A percentile compares a stretch with the other conserved stretches of the same genome.
Evolutionary conservation across 2,329 filamentous ascomycete genomes (phyloP).

Genomic region (Sporothrix humicola): DNA sequence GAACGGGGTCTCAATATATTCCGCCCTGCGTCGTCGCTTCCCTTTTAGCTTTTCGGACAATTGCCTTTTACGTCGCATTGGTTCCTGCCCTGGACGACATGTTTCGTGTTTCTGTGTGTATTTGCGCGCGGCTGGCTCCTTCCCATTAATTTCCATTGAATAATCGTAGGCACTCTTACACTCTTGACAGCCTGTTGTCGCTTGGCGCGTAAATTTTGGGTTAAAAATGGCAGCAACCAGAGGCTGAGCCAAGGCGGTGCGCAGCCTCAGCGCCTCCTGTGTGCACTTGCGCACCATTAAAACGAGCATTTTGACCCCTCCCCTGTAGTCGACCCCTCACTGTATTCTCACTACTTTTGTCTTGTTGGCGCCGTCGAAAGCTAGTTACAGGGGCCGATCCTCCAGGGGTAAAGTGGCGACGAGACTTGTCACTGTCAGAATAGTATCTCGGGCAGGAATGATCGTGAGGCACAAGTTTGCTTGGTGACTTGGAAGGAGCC

Average conservation of each 20-base stretch:
- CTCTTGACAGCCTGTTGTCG: neutral
- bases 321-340: neutral
- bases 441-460: slow-evolving; percentile 3
- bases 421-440: neutral
- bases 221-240: slow-evolving; percentile 24
- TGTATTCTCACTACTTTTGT: neutral
- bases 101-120: neutral
- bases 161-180: neutral
- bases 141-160: neutral
- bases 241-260: slow-evolving; percentile 24
- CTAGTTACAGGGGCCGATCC: neutral
- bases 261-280: slow-evolving; percentile 16
- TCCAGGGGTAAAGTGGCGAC: slow-evolving; percentile 8
- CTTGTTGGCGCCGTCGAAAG: slow-evolving; percentile 1
- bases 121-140: slow-evolving; percentile 19
- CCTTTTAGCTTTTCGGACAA: neutral
- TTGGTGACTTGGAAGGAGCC: neutral
- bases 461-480: neutral
- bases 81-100: neutral
- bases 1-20: neutral
- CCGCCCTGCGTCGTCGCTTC: neutral
- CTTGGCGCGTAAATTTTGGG: neutral
- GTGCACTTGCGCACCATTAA: neutral
- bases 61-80: neutral
- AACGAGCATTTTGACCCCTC: neutral